These are phyloP conservation scores for Chlorella variabilis DNA, from an alignment of 163 green algal species.

Conservation along the genomic window DNA sequence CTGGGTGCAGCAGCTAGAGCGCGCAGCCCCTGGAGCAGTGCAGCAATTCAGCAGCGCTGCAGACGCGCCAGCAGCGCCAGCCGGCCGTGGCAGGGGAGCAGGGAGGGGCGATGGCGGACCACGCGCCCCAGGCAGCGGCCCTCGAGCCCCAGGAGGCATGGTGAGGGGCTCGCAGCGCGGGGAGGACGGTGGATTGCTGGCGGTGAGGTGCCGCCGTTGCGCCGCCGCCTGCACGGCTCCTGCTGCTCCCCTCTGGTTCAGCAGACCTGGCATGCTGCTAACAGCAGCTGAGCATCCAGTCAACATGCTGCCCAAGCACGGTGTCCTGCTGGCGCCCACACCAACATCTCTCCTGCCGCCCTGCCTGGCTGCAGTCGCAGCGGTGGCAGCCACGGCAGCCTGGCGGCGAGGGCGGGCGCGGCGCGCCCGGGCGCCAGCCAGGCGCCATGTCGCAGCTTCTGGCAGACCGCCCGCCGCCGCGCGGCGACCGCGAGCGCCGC, in stretches of 20 bases:
- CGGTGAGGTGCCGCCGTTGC: too few relatives aligned
- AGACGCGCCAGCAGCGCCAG: neutral
- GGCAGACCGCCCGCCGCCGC: neutral
- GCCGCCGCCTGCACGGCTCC: neutral
- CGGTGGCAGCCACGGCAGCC: neutral
- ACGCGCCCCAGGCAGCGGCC: neutral
- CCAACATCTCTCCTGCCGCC: too few relatives aligned
- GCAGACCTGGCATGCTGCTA: neutral
- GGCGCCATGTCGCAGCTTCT: constrained; percentile 12
- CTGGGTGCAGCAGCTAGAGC: constrained; percentile 9
- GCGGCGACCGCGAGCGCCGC: neutral
- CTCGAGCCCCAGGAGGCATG: neutral
- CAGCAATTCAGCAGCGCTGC: constrained; percentile 11
- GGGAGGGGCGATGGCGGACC: neutral
- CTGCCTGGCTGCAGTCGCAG: neutral
- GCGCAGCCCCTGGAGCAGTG: neutral
- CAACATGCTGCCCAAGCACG: too few relatives aligned
- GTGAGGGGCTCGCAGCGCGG: too few relatives aligned
- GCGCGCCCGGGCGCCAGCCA: neutral
- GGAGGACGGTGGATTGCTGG: too few relatives aligned
- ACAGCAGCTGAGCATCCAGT: too few relatives aligned
- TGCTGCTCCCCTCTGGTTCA: neutral
- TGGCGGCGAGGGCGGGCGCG: neutral
- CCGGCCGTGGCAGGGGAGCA: neutral
- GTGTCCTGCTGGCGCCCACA: too few relatives aligned